Evolutionary conservation across 2,329 filamentous ascomycete species (phyloP).

Genomic region (Lachnellula willkommii): DNA sequence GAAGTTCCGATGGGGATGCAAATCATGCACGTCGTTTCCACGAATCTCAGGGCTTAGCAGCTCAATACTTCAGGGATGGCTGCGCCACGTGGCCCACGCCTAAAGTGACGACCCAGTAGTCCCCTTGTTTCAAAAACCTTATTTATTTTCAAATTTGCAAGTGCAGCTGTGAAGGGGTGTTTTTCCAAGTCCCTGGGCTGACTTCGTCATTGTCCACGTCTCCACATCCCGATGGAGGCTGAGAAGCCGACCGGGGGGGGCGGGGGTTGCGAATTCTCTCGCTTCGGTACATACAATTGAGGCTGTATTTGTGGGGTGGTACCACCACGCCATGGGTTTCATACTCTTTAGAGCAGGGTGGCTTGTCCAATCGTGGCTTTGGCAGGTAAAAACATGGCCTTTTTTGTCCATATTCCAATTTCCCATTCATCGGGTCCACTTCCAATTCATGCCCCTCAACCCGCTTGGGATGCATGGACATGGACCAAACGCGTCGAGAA

Average conservation of each 20-base stretch:
- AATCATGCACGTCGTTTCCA: background rate
- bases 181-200: background rate
- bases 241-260: background rate
- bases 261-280: background rate
- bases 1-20: no score
- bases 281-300: background rate
- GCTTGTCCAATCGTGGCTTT: no score
- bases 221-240: constrained; percentile 2
- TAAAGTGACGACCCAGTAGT: no score
- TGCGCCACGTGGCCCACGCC: no score
- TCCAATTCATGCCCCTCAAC: no score
- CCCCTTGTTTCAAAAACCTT: no score
- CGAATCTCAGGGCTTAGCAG: background rate
- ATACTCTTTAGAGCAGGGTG: background rate
- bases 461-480: no score
- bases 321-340: background rate
- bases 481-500: no score
- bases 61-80: no score
- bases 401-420: no score
- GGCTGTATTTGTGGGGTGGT: background rate
- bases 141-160: background rate
- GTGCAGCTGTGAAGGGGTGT: background rate
- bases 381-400: no score
- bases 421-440: no score
- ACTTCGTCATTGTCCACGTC: background rate